Evolutionary conservation across 1,284 basidiomycete species (phyloP).

Genomic region (Marasmius sp.): DNA sequence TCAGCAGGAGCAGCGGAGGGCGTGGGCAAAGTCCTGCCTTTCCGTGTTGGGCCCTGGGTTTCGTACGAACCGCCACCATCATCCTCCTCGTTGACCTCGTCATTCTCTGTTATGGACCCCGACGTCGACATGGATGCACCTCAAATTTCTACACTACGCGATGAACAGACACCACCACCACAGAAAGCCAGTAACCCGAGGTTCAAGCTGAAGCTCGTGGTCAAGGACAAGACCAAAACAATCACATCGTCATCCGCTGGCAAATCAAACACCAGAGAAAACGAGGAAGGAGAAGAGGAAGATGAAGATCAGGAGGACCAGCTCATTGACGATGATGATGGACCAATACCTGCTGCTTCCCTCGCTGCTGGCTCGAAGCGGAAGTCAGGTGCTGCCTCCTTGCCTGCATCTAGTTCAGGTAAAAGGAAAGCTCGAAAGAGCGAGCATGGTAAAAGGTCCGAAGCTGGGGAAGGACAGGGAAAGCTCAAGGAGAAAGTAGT

Average conservation of each 20-base stretch:
- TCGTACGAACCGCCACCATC: constrained; percentile 9
- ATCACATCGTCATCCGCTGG: constrained; percentile 23
- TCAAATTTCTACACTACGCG: constrained; percentile 71
- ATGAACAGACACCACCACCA: constrained; percentile 68
- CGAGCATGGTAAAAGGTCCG: constrained; percentile 29
- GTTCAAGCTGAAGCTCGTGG: constrained; percentile 50
- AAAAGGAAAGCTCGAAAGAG: constrained; percentile 53
- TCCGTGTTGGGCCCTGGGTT: constrained; percentile 7
- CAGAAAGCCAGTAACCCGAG: constrained; percentile 35
- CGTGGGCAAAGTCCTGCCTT: neutral
- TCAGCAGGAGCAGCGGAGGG: neutral
- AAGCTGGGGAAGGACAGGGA: constrained; percentile 32
- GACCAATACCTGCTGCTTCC: constrained; percentile 10
- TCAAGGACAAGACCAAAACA: constrained; percentile 25
- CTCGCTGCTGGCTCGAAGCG: constrained; percentile 33
- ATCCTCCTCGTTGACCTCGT: neutral
- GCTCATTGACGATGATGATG: constrained; percentile 71
- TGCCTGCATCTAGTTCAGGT: constrained; percentile 23
- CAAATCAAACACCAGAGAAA: constrained; percentile 13
- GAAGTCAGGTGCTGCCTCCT: constrained; percentile 25
- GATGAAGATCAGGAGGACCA: constrained; percentile 77
- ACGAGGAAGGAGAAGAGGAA: constrained; percentile 25
- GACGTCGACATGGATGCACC: constrained; percentile 76
- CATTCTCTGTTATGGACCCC: constrained; percentile 36
- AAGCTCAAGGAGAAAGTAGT: constrained; percentile 36